Evolutionary conservation across 306 rosid genomes (phyloP).

Genomic region (Echinosophora koreensis): DNA sequence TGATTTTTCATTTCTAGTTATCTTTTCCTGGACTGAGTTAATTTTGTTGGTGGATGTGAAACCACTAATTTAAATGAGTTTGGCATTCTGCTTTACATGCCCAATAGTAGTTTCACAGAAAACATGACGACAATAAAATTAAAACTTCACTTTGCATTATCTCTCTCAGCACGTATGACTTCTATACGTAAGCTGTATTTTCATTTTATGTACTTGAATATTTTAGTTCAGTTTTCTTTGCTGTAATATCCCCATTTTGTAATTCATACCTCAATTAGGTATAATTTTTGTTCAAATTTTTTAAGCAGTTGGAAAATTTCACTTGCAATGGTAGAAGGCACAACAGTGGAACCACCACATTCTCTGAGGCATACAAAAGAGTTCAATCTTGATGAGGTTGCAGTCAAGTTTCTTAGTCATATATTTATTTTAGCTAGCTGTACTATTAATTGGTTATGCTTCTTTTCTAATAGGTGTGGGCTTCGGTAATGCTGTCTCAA

Average conservation of each 20-base stretch:
- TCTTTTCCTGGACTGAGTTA: neutral
- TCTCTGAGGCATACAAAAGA: conserved; percentile 67
- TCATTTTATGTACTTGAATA: neutral
- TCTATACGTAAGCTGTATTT: neutral
- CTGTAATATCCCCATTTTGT: neutral
- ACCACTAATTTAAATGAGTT: neutral
- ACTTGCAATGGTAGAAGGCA: conserved; percentile 72
- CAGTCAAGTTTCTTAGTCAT: conserved; percentile 6
- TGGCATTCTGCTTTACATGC: too few relatives aligned
- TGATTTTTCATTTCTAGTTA: neutral
- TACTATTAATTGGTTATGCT: neutral
- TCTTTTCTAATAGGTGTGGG: neutral
- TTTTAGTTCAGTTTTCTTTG: conserved; percentile 14
- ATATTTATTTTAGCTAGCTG: neutral
- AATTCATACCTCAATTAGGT: neutral
- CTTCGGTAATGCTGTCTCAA: neutral
- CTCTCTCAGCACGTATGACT: neutral
- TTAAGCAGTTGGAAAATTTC: conserved; percentile 77
- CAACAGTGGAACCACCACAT: conserved; percentile 67
- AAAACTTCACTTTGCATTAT: conserved; percentile 8
- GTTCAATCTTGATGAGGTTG: conserved; percentile 75
- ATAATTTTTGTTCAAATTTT: conserved; percentile 24
- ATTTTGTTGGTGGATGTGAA: neutral
- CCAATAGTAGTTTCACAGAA: neutral
- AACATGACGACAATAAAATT: neutral